Percentiles rank a stretch among this genome's conserved stretches.
Evolutionary conservation across 2,329 filamentous ascomycete genomes (phyloP).

Genomic region (Colletotrichum gigasporum): DNA sequence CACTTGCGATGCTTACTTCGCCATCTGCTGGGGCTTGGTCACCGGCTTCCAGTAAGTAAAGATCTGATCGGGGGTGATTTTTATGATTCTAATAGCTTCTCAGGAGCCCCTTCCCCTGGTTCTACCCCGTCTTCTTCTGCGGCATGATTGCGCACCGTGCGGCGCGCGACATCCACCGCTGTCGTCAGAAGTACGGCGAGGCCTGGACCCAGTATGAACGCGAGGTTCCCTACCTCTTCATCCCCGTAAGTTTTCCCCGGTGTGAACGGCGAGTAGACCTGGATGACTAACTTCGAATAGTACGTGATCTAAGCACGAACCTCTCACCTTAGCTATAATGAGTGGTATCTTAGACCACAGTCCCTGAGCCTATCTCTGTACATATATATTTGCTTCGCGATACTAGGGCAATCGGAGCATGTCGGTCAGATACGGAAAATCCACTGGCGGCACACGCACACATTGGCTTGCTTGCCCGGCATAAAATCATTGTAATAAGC

Average conservation of each 20-base stretch:
- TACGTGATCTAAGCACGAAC: neutral
- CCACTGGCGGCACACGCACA: neutral
- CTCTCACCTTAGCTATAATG: neutral
- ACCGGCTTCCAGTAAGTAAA: constrained; percentile 70
- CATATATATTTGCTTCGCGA: constrained; percentile 1
- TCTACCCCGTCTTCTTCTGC: constrained; percentile 85
- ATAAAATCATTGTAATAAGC: neutral
- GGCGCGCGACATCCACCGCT: constrained; percentile 78
- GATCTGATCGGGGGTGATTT: too few relatives aligned
- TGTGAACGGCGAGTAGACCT: too few relatives aligned
- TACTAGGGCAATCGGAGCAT: constrained; percentile 7
- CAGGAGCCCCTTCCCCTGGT: constrained; percentile 84
- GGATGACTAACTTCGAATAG: neutral
- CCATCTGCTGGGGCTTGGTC: constrained; percentile 81
- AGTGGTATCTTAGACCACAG: neutral
- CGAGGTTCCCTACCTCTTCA: constrained; percentile 83
- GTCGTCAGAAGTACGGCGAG: constrained; percentile 81
- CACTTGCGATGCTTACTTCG: constrained; percentile 82
- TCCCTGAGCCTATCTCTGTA: neutral
- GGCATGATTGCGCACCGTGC: constrained; percentile 85
- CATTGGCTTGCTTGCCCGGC: neutral
- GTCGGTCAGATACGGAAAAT: neutral
- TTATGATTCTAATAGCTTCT: neutral
- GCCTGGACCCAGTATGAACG: constrained; percentile 84
- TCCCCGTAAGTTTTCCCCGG: constrained; percentile 51